phyloP scores from a whole-genome alignment of 2,329 filamentous ascomycete genomes.

The Scytalidium sp. region DNA sequence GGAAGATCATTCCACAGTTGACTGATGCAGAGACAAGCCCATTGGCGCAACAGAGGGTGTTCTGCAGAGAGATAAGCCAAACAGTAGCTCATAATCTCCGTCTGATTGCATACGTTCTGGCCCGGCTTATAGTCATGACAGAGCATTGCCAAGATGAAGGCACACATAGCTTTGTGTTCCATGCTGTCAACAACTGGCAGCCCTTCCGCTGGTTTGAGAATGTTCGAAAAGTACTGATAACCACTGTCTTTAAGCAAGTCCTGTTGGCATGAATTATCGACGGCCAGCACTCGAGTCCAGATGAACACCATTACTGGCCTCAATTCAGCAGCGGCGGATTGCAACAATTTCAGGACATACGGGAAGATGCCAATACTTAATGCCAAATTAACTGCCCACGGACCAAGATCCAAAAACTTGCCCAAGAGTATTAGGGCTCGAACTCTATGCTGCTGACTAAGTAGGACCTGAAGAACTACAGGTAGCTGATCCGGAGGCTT shows the following conservation, averaged over 20 bases:
- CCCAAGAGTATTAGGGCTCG: constrained; percentile 88
- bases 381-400: constrained; percentile 97
- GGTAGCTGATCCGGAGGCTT: constrained; percentile 92
- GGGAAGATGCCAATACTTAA: constrained; percentile 98
- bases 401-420: constrained; percentile 90
- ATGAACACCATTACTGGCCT: constrained; percentile 99
- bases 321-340: constrained; percentile 89
- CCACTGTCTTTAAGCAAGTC: constrained; percentile 96
- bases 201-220: constrained; percentile 78
- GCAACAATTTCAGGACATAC: constrained; percentile 94
- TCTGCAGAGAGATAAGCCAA: constrained; percentile 82
- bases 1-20: constrained; percentile 90
- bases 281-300: constrained; percentile 92
- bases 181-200: constrained; percentile 85
- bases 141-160: constrained; percentile 95
- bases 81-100: constrained; percentile 87
- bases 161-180: constrained; percentile 98
- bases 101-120: constrained; percentile 85
- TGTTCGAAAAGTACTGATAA: constrained; percentile 93
- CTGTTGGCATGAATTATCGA: constrained; percentile 89
- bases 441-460: constrained; percentile 92
- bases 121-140: constrained; percentile 93
- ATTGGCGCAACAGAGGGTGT: constrained; percentile 86
- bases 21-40: constrained; percentile 93
- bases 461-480: constrained; percentile 90